A percentile compares a stretch with the other conserved stretches of the same genome.
Evolutionary conservation across 164 flowering plant species (phyloP).

Genomic region (Chimonanthus praecox): DNA sequence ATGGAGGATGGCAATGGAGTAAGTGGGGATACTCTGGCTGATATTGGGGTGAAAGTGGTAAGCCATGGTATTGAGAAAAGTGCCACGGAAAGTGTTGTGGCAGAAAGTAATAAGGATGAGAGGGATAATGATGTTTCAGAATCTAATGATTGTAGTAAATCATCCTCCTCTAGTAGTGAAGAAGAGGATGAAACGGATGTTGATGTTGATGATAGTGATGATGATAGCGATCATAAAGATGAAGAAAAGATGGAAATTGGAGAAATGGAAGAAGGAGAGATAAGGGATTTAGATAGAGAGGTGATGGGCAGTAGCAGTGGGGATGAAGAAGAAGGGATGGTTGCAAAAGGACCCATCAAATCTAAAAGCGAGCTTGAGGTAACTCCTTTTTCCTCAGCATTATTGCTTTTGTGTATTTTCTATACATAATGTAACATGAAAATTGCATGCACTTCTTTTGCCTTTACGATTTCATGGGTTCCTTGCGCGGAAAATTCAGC

Average conservation of each 20-base stretch:
- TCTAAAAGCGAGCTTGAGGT: constrained; percentile 82
- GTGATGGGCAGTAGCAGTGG: constrained; percentile 26
- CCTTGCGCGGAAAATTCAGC: too few relatives aligned
- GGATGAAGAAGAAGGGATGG: constrained; percentile 25
- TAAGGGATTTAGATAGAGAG: constrained; percentile 29
- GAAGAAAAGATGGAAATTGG: constrained; percentile 15
- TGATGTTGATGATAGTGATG: constrained; percentile 1
- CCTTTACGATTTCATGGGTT: too few relatives aligned
- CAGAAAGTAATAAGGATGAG: constrained; percentile 11
- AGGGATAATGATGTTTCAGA: constrained; percentile 17
- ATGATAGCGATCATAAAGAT: constrained; percentile 23
- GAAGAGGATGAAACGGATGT: constrained; percentile 1
- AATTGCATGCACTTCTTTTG: too few relatives aligned
- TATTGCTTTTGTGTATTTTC: too few relatives aligned
- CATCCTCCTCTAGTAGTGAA: constrained; percentile 13
- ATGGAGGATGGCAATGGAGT: neutral
- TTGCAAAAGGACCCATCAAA: constrained; percentile 43
- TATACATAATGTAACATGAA: too few relatives aligned
- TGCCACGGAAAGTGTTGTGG: neutral
- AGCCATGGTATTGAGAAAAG: neutral
- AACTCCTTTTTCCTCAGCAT: constrained; percentile 2
- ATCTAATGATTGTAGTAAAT: constrained; percentile 20
- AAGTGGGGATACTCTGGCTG: neutral
- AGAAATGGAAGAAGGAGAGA: constrained; percentile 80
- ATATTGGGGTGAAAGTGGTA: neutral